These are phyloP conservation scores for Xylariaceae sp. DNA, from an alignment of 2,329 filamentous ascomycete genomes.

Conservation along the genomic window DNA sequence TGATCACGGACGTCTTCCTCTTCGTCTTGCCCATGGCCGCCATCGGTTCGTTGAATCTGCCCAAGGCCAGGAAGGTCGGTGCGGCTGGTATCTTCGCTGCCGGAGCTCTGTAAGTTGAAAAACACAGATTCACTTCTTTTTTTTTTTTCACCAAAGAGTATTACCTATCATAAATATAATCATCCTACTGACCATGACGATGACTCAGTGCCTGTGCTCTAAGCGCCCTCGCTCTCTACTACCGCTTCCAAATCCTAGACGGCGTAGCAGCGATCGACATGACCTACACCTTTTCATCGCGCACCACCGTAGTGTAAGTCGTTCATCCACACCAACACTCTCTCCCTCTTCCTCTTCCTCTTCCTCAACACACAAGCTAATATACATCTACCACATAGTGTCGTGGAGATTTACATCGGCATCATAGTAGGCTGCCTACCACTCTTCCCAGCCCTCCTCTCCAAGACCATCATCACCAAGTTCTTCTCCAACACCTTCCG, in stretches of 20 bases:
- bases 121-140: background rate
- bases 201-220: background rate
- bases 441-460: background rate
- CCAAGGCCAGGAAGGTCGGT: background rate
- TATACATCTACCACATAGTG: background rate
- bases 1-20: background rate
- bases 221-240: background rate
- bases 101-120: background rate
- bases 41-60: background rate
- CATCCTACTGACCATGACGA: background rate
- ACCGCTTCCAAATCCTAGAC: background rate
- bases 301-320: background rate
- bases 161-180: too few species aligned
- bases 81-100: background rate
- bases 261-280: background rate
- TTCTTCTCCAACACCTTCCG: background rate
- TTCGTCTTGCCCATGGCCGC: background rate
- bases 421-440: background rate
- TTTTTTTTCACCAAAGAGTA: too few species aligned
- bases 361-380: background rate
- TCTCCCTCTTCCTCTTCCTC: too few species aligned
- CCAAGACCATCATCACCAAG: background rate
- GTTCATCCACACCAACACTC: too few species aligned
- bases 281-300: background rate
- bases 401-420: background rate